phyloP scores from a whole-genome alignment of 306 rosid genomes.

The Lablab purpureus region DNA sequence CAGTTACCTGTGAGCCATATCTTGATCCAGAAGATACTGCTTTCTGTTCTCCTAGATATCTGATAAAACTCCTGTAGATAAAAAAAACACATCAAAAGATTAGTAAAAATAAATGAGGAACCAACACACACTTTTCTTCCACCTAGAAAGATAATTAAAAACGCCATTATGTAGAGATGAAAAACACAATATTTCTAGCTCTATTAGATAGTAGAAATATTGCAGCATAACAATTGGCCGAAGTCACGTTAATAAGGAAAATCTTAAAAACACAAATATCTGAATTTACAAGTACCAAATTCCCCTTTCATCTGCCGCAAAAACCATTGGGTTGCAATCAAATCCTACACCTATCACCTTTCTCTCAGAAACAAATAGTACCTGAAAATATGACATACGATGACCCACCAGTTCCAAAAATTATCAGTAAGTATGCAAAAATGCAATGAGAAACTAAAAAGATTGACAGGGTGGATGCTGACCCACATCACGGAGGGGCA shows the following conservation, averaged over 20 bases:
- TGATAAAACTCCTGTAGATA: slow-evolving; percentile 77
- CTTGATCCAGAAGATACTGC: slow-evolving; percentile 68
- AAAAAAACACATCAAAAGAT: slow-evolving; percentile 31
- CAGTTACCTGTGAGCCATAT: slow-evolving; percentile 80
- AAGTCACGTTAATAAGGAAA: not conserved
- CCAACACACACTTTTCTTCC: slow-evolving; percentile 36
- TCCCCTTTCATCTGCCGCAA: slow-evolving; percentile 85
- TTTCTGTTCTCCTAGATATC: slow-evolving; percentile 82
- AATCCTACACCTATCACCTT: slow-evolving; percentile 90
- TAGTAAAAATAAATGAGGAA: slow-evolving; percentile 23
- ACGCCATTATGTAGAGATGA: not conserved
- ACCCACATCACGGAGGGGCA: slow-evolving; percentile 99
- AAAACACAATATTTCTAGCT: slow-evolving; percentile 10
- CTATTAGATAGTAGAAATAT: not conserved
- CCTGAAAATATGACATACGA: slow-evolving; percentile 66
- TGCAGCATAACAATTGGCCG: slow-evolving; percentile 4
- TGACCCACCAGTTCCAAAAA: slow-evolving; percentile 52
- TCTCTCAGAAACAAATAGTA: slow-evolving; percentile 87
- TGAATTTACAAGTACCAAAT: slow-evolving; percentile 70
- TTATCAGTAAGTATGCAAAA: slow-evolving; percentile 48
- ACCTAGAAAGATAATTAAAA: slow-evolving; percentile 43
- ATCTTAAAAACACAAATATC: slow-evolving; percentile 18
- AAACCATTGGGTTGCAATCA: slow-evolving; percentile 90
- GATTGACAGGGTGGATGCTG: slow-evolving; percentile 83
- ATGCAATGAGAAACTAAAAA: slow-evolving; percentile 33